phyloP scores from a whole-genome alignment of 2,329 filamentous ascomycete genomes.

The Monosporascus sp. region DNA sequence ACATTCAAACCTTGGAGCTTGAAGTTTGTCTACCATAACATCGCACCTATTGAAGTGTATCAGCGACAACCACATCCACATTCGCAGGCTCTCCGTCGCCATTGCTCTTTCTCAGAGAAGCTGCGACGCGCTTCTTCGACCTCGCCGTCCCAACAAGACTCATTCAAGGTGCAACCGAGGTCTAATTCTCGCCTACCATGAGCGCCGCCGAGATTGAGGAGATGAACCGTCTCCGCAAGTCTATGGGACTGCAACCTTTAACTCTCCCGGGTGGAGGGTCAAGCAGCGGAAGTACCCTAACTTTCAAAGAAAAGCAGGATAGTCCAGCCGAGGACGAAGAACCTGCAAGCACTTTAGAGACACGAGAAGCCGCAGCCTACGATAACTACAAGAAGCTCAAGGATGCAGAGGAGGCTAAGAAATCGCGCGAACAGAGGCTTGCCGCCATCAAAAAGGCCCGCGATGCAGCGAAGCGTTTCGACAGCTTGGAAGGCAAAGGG shows the following conservation, averaged over 20 bases:
- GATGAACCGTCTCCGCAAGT: conserved; percentile 85
- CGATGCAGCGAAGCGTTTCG: conserved; percentile 72
- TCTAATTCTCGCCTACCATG: conserved; percentile 32
- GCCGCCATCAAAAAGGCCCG: conserved; percentile 81
- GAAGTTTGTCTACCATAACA: too few species aligned
- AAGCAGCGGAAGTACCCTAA: conserved; percentile 52
- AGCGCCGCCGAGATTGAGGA: conserved; percentile 79
- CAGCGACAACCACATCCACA: too few species aligned
- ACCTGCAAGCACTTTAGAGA: conserved; percentile 76
- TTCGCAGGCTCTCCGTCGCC: too few species aligned
- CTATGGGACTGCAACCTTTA: conserved; percentile 84
- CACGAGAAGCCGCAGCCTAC: conserved; percentile 64
- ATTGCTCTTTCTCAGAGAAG: too few species aligned
- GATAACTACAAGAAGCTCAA: conserved; percentile 64
- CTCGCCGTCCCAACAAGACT: neutral
- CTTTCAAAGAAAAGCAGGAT: conserved; percentile 31
- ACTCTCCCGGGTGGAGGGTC: conserved; percentile 73
- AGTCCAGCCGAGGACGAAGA: conserved; percentile 45
- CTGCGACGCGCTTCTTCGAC: too few species aligned
- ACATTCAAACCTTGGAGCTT: too few species aligned
- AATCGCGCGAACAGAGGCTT: conserved; percentile 72
- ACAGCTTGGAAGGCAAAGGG: conserved; percentile 74
- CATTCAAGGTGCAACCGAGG: neutral
- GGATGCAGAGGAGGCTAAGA: conserved; percentile 72
- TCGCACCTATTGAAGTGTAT: too few species aligned